Evolutionary conservation across 2,329 filamentous ascomycete species (phyloP), one percentile per base, ranked within the genome.

Genomic region (Phyllosticta capitalensis): DNA sequence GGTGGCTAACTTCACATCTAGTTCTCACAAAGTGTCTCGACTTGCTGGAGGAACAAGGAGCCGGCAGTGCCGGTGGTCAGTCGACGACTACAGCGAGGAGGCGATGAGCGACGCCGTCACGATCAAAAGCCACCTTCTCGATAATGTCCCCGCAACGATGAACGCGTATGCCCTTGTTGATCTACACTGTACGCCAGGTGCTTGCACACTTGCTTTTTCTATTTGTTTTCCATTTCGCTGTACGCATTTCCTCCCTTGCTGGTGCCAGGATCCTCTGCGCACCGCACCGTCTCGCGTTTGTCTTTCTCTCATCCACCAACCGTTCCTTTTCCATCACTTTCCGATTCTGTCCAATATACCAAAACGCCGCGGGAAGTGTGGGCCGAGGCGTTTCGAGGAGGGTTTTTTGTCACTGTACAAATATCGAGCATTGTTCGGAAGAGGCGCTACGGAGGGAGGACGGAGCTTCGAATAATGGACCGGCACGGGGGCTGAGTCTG

Each of bases 1-100:
- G 28, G 52, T 55, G 22, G 49, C 58, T 4, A 30, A 52, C 20
- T 59, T 48, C 30, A 58, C 63, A 24, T 20, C 24, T 62, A 83
- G 81, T 82, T 65, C 70, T 83, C 53, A 74, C 72, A 19, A 75
- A 78, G 64, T 83, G 80, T 65, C 74, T 83, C 62, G 79, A 83
- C 63, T 71, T 81, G 14, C 74, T 81, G 63, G 79, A 81, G 62
- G 70, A 74, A 45, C 57, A 63, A 28, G 56, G 56, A 63, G 65
- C 69, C 12, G 67, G 70, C 63, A 67, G 65, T 48, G 68, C 66
- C 50, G 66, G 33, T 54, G 28, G 67, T 68, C 30, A 63, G 66
- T 56, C 69, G 69, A 63, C 70, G 67, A 45, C 54, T 52, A 55
- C 65, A 68, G 67, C 64, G 28, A 67, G 71, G 62, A 65, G 71